Evolutionary conservation across 495 filamentous ascomycete species (phyloP).

Genomic region (Talaromyces ruber): DNA sequence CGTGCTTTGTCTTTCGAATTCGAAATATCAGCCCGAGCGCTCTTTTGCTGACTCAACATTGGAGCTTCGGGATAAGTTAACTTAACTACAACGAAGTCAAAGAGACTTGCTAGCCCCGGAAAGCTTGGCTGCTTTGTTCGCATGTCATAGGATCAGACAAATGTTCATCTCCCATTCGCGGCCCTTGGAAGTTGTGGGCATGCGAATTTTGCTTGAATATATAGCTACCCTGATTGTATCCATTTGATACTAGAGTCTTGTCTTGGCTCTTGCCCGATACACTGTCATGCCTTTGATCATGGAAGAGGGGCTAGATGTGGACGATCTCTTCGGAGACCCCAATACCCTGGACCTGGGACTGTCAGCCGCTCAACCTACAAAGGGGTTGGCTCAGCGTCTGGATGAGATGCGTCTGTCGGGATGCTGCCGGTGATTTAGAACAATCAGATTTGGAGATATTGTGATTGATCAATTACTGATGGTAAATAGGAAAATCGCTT

Average conservation of each 20-base stretch:
- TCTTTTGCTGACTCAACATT: background rate
- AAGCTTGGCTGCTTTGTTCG: background rate
- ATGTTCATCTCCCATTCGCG: background rate
- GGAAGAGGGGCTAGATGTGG: constrained; percentile 61
- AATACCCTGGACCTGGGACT: constrained; percentile 43
- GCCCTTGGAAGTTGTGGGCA: background rate
- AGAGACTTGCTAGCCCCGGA: background rate
- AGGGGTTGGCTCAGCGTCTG: constrained; percentile 61
- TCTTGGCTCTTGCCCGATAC: background rate
- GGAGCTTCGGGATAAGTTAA: background rate
- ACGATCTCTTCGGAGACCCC: constrained; percentile 71
- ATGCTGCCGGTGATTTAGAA: constrained; percentile 69
- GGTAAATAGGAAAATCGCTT: constrained; percentile 60
- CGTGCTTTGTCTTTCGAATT: background rate
- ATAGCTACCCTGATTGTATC: background rate
- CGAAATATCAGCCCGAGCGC: background rate
- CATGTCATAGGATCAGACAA: background rate
- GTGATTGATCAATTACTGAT: constrained; percentile 11
- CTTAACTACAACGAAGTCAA: background rate
- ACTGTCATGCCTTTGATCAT: constrained; percentile 44
- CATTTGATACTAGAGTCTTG: background rate
- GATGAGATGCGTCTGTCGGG: constrained; percentile 73
- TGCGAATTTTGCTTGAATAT: background rate
- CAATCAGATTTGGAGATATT: background rate
- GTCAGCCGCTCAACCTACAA: constrained; percentile 45